Evolutionary conservation across 169 alveolate genomes (phyloP), one percentile per base, ranked within the genome.

Genomic region (Babesia microti): DNA sequence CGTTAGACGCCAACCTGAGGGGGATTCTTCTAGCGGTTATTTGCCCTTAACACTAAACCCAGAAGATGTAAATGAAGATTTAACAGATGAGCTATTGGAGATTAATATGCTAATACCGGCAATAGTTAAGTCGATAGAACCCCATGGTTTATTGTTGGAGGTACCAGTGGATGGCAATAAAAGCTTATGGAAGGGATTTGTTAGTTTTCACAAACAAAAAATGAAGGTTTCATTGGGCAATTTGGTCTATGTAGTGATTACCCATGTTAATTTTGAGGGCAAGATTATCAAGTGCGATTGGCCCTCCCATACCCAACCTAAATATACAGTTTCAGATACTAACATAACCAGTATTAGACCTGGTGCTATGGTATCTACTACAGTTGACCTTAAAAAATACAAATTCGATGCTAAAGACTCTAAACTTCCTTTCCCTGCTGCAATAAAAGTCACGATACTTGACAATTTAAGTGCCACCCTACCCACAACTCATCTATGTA

Each of bases 31-130:
- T n/a, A 37, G 37, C n/a, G 35, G 55, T 9, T 46, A 21, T 32
- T 27, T 33, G 5, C n/a, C 50, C 6, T 41, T 65, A 14, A 54
- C 59, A 12, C 36, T 65, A 54, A 54, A 49, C 22, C 76, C 76
- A n/a, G 53, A 68, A 4, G 54, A 54, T 11, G 45, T 65, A n/a
- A 65, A 65, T 50, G 45, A 37, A 24, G 52, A 55, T 0, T 34
- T 65, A n/a, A 24, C 52, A 0, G 21, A 27, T 6, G 72, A 17
- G 15, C 15, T 43, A 4, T 12, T 65, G 1, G 39, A 37, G 11
- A 33, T 70, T 2, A 70, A 70, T 30, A 37, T 65, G 47, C 30
- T 65, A 18, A 23, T 65, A 1, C 76, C 76, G 1, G 54, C 70
- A 0, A 33, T 65, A 0, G 61, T 65, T 3, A 6, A 21, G 26